Percentiles rank a stretch among this genome's conserved stretches.
These are phyloP conservation scores for Leccinum subtestaceum DNA, from an alignment of 768 basidiomycete genomes.

Conservation along the genomic window DNA sequence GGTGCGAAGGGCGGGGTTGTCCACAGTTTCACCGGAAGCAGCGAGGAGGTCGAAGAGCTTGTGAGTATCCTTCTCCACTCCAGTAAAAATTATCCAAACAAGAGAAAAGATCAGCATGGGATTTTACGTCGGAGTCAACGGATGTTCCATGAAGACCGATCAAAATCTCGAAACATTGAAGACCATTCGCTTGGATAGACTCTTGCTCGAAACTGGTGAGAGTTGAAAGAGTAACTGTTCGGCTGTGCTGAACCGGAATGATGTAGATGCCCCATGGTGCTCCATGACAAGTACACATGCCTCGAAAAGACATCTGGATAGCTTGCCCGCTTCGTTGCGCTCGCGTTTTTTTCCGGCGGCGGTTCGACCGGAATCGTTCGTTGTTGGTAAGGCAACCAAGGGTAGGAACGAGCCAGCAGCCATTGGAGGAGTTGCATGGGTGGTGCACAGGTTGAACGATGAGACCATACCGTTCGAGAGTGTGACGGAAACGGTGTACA, in stretches of 20 bases:
- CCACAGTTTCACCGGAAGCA: constrained; percentile 76
- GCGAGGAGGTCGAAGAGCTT: constrained; percentile 60
- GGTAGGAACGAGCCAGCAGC: constrained; percentile 72
- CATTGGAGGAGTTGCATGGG: constrained; percentile 72
- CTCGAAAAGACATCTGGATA: constrained; percentile 48
- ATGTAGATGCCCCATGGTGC: constrained; percentile 69
- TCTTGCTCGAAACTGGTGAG: constrained; percentile 76
- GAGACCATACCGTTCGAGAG: constrained; percentile 46
- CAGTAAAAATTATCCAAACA: not conserved
- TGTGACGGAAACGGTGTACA: constrained; percentile 55
- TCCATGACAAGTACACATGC: constrained; percentile 66
- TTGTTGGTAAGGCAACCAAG: constrained; percentile 60
- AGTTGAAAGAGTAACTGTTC: not conserved
- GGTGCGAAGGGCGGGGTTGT: constrained; percentile 75
- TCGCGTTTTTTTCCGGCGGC: constrained; percentile 50
- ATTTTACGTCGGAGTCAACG: constrained; percentile 60
- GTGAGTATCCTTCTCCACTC: constrained; percentile 39
- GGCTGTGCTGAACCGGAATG: not conserved
- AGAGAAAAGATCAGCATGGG: constrained; percentile 64
- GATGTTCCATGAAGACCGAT: constrained; percentile 73
- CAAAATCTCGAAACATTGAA: constrained; percentile 57
- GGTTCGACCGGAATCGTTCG: constrained; percentile 57
- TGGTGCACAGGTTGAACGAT: constrained; percentile 49
- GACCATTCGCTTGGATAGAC: constrained; percentile 52
- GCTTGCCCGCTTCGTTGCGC: constrained; percentile 45